Percentiles rank a stretch among this genome's conserved stretches.
These are phyloP conservation scores for Malus orientalis DNA, from an alignment of 306 rosid genomes.

Conservation along the genomic window DNA sequence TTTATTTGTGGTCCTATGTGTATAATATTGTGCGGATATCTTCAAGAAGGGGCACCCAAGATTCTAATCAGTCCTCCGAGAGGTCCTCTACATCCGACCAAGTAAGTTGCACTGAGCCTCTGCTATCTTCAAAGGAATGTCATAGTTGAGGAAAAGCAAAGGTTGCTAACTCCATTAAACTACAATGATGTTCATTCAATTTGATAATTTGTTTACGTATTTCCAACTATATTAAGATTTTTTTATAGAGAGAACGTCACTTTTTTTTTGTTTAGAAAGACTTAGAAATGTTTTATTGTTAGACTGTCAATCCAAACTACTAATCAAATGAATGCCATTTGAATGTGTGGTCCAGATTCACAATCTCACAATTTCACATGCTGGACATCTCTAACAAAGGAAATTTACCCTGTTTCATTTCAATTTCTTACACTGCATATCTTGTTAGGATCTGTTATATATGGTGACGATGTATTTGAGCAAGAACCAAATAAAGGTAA, in stretches of 20 bases:
- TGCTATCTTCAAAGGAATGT: constrained; percentile 31
- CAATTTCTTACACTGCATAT: not conserved
- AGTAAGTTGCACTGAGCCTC: not conserved
- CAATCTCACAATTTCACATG: not conserved
- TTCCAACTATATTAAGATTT: not conserved
- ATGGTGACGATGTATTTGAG: too few relatives aligned
- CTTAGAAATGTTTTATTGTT: too few relatives aligned
- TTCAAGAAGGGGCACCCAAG: too few relatives aligned
- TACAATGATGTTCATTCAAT: not conserved
- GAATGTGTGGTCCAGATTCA: not conserved
- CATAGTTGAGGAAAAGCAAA: constrained; percentile 10
- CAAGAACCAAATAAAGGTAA: too few relatives aligned
- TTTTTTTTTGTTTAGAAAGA: too few relatives aligned
- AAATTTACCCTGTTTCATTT: not conserved
- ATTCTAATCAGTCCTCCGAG: too few relatives aligned
- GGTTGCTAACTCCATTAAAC: constrained; percentile 20
- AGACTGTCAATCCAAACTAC: too few relatives aligned
- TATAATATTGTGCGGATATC: too few relatives aligned
- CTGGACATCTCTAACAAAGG: not conserved
- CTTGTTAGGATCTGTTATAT: too few relatives aligned
- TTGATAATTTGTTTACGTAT: not conserved
- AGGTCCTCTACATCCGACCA: too few relatives aligned
- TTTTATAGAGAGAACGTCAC: not conserved
- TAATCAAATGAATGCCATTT: not conserved
- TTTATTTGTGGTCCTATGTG: constrained; percentile 20